These are phyloP conservation scores for Silene uniflora DNA, from an alignment of 148 eudicot genomes.

Conservation along the genomic window DNA sequence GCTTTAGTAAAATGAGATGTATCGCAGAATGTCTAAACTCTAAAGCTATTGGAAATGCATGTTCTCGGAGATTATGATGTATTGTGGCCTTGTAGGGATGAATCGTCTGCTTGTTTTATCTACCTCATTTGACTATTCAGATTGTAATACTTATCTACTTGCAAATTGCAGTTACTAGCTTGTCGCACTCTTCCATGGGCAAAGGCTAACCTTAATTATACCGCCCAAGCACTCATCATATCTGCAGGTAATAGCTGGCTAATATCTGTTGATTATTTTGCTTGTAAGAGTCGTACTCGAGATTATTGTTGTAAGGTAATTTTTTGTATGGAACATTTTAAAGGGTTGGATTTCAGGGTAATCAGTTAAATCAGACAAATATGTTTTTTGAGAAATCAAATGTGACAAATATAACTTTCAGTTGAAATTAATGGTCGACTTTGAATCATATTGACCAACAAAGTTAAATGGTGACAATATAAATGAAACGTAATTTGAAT, in stretches of 20 bases:
- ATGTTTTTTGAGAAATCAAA: neutral
- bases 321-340: neutral
- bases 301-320: neutral
- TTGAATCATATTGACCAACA: neutral
- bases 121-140: neutral
- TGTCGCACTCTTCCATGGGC: constrained; percentile 84
- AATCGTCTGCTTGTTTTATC: neutral
- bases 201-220: constrained; percentile 79
- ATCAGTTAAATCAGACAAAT: neutral
- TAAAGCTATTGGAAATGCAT: constrained; percentile 1
- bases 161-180: constrained; percentile 47
- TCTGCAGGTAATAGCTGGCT: constrained; percentile 55
- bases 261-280: constrained; percentile 6
- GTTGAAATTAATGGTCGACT: neutral
- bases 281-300: neutral
- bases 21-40: neutral
- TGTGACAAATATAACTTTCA: neutral
- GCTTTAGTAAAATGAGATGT: neutral
- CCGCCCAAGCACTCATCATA: constrained; percentile 88
- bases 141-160: neutral
- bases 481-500: neutral
- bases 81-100: neutral
- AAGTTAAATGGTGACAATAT: neutral
- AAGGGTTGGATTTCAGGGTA: neutral
- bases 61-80: neutral